phyloP scores from a whole-genome alignment of 768 basidiomycete species.

The Mycena amicta region DNA sequence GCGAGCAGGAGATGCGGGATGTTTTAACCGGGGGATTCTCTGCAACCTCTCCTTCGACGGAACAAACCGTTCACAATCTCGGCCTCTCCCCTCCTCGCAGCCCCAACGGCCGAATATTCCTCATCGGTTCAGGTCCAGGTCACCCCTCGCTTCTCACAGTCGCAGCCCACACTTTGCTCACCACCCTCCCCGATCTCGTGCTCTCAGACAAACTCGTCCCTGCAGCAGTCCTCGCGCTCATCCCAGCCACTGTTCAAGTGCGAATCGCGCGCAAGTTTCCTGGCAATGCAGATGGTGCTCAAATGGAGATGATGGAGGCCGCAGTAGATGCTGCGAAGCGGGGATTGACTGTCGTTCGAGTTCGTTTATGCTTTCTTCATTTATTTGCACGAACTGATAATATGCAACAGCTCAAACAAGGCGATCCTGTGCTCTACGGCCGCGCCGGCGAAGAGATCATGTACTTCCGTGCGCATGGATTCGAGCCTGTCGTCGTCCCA shows the following conservation, averaged over 20 bases:
- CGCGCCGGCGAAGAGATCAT: conserved; percentile 94
- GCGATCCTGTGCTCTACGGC: conserved; percentile 94
- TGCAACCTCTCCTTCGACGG: conserved; percentile 15
- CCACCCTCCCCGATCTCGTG: conserved; percentile 80
- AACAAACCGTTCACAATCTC: conserved; percentile 22
- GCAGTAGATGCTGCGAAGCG: conserved; percentile 80
- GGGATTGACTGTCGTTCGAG: conserved; percentile 86
- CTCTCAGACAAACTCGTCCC: conserved; percentile 98
- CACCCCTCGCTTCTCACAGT: conserved; percentile 91
- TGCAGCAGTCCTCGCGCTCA: conserved; percentile 78
- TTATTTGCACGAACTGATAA: background rate
- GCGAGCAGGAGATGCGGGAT: conserved; percentile 66
- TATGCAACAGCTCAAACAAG: conserved; percentile 81
- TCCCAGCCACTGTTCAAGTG: conserved; percentile 71
- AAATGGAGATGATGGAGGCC: conserved; percentile 91
- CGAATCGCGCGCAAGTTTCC: conserved; percentile 97
- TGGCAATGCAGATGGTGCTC: conserved; percentile 94
- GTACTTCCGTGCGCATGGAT: conserved; percentile 86
- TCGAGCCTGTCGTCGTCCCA: conserved; percentile 83
- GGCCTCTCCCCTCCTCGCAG: conserved; percentile 37
- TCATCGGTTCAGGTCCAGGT: conserved; percentile 95
- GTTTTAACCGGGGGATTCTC: conserved; percentile 49
- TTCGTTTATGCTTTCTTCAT: conserved; percentile 37
- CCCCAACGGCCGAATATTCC: conserved; percentile 71
- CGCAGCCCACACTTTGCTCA: conserved; percentile 81